A percentile compares a stretch with the other conserved stretches of the same genome.
These are phyloP conservation scores for Syzygium grande DNA, from an alignment of 345 rosid genomes.

Conservation along the genomic window DNA sequence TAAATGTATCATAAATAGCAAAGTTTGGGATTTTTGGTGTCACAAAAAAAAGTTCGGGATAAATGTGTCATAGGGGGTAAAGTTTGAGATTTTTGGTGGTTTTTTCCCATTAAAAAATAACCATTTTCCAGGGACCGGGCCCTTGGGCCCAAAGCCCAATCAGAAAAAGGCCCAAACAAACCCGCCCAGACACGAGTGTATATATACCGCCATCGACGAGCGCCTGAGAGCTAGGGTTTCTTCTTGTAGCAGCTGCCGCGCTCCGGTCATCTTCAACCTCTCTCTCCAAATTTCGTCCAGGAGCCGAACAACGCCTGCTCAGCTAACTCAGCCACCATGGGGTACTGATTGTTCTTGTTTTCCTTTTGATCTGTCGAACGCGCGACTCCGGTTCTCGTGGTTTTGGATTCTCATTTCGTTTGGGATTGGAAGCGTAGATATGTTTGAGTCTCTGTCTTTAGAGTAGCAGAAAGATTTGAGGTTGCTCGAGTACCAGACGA, in stretches of 20 bases:
- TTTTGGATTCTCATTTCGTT: background rate
- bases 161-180: background rate
- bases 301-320: background rate
- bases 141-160: background rate
- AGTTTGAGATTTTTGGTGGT: too few relatives aligned
- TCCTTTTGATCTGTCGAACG: background rate
- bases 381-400: background rate
- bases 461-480: background rate
- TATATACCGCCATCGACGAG: background rate
- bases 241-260: background rate
- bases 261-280: background rate
- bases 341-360: background rate
- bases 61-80: too few relatives aligned
- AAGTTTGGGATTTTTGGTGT: too few relatives aligned
- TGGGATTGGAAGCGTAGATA: background rate
- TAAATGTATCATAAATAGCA: too few relatives aligned
- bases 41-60: too few relatives aligned
- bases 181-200: too few relatives aligned
- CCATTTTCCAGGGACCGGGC: background rate
- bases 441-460: background rate
- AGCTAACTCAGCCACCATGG: background rate
- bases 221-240: background rate
- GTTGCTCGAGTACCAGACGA: background rate
- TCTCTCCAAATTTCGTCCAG: background rate
- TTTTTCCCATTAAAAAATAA: too few relatives aligned